Conservation (phyloP, 805 yeast genomes). For the Maudiozyma serrabonitensis region DNA sequence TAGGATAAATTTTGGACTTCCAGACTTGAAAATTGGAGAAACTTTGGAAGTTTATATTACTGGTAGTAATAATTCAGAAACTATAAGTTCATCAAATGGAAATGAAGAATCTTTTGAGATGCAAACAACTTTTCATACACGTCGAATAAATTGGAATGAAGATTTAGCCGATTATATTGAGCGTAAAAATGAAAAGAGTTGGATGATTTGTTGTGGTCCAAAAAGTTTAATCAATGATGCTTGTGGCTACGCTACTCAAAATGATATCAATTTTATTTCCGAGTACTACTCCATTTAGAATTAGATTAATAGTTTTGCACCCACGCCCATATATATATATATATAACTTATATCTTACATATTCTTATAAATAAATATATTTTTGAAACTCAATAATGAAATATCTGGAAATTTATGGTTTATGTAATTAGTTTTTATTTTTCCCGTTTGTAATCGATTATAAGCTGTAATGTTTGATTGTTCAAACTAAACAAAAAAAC, state of each 20-base stretch:
- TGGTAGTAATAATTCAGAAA: slow-evolving; percentile 15
- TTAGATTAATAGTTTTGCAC: not conserved
- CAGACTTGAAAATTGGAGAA: not conserved
- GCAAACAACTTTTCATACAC: not conserved
- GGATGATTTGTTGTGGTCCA: slow-evolving; percentile 28
- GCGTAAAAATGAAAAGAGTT: slow-evolving; percentile 14
- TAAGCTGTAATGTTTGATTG: no score
- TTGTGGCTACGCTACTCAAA: slow-evolving; percentile 12
- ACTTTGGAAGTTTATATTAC: slow-evolving; percentile 25
- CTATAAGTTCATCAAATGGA: slow-evolving; percentile 2
- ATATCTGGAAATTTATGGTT: no score
- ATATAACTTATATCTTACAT: no score
- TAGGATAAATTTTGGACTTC: not conserved
- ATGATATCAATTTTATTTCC: slow-evolving; percentile 13
- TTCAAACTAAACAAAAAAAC: no score
- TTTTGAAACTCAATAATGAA: no score
- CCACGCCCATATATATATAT: not conserved
- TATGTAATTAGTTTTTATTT: no score
- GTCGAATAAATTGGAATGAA: slow-evolving; percentile 21
- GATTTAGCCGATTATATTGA: slow-evolving; percentile 17
- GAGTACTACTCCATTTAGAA: slow-evolving; percentile 16
- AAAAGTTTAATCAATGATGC: slow-evolving; percentile 15
- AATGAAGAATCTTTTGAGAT: slow-evolving; percentile 6
- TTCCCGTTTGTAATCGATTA: no score
- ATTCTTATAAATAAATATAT: no score